These are phyloP conservation scores for Kodamaea sp. DNA, from an alignment of 1,139 yeast genomes.

Conservation along the genomic window DNA sequence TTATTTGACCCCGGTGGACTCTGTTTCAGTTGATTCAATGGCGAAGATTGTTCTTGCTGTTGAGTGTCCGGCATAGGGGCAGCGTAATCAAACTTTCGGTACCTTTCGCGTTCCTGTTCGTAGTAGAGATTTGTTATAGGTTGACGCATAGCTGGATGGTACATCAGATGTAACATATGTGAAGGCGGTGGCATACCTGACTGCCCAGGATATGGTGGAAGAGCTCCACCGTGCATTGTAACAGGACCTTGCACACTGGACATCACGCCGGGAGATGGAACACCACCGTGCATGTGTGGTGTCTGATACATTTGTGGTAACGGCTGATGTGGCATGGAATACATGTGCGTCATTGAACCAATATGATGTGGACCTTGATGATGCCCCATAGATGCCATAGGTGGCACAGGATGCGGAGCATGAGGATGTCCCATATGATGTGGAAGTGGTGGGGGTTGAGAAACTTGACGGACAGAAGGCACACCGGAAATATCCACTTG, in stretches of 20 bases:
- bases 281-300: neutral
- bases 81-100: slow-evolving; percentile 2
- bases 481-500: no score
- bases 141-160: neutral
- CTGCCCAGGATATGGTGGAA: neutral
- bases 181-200: neutral
- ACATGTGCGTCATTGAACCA: slow-evolving; percentile 2
- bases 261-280: slow-evolving; percentile 2
- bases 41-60: no score
- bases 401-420: neutral
- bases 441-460: neutral
- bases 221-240: slow-evolving; percentile 1
- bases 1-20: neutral
- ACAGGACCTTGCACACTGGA: neutral
- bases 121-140: slow-evolving; percentile 3
- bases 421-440: slow-evolving; percentile 1
- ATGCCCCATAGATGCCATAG: neutral
- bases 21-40: no score
- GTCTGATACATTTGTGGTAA: slow-evolving; percentile 1
- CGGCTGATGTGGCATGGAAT: slow-evolving; percentile 3
- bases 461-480: no score
- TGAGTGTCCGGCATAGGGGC: neutral
- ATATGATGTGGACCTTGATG: slow-evolving; percentile 1
- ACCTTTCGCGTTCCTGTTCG: slow-evolving; percentile 4
- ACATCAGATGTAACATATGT: neutral